Percentiles rank a stretch among this genome's conserved stretches.
phyloP scores from a whole-genome alignment of 192 early-diverging fungal genomes.

The Linnemannia elongata region DNA sequence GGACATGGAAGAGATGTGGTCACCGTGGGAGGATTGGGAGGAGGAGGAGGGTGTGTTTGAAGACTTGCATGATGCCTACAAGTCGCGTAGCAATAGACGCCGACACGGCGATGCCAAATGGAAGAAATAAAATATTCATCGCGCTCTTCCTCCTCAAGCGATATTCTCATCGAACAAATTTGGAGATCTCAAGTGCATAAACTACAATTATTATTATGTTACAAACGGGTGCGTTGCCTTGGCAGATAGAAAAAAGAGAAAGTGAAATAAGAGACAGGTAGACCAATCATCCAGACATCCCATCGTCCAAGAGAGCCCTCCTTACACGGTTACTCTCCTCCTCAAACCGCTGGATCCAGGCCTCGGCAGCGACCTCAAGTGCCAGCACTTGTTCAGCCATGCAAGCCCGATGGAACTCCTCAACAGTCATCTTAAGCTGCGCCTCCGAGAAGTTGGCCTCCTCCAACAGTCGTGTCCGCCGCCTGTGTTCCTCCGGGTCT shows the following conservation, averaged over 20 bases:
- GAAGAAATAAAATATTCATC: neutral
- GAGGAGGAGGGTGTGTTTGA: too few species aligned
- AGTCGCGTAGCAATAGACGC: too few species aligned
- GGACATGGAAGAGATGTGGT: too few species aligned
- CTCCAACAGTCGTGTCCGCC: constrained; percentile 13
- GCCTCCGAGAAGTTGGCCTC: neutral
- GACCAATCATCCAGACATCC: neutral
- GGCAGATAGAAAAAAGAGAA: neutral
- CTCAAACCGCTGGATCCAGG: constrained; percentile 39
- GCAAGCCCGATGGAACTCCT: constrained; percentile 43
- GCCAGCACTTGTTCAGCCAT: constrained; percentile 20
- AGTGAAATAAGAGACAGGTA: neutral
- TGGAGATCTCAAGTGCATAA: neutral
- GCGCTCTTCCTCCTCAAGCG: too few species aligned
- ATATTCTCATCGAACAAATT: too few species aligned
- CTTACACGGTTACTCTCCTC: constrained; percentile 40
- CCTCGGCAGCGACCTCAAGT: constrained; percentile 36
- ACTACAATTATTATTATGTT: neutral
- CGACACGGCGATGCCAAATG: too few species aligned
- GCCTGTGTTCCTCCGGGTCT: constrained; percentile 2
- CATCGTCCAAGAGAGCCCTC: constrained; percentile 26
- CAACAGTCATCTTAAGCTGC: constrained; percentile 25
- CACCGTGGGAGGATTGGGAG: too few species aligned
- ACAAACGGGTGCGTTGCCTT: too few species aligned
- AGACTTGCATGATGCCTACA: too few species aligned